A percentile compares a stretch with the other conserved stretches of the same genome.
phyloP scores from a whole-genome alignment of 108 stramenopile genomes.

The Pseudonitzschia delicatissima region DNA sequence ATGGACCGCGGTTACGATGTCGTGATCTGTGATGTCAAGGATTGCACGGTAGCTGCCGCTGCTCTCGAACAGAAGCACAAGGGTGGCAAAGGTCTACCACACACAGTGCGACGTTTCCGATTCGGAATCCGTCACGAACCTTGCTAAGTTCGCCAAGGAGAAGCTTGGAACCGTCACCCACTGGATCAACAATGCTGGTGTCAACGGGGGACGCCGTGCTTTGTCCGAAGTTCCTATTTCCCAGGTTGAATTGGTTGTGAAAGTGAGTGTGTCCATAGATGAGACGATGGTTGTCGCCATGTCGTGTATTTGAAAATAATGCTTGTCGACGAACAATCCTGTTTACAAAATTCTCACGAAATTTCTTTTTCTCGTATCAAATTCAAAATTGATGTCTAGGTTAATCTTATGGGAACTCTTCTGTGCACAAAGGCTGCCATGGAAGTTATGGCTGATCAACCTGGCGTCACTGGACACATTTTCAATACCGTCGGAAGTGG shows the following conservation, averaged over 20 bases:
- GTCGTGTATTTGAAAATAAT: too few species aligned
- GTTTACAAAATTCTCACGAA: too few species aligned
- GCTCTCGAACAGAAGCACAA: conserved; percentile 62
- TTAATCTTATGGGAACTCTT: conserved; percentile 81
- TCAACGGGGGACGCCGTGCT: conserved; percentile 86
- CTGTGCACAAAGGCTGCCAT: conserved; percentile 87
- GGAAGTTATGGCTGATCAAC: conserved; percentile 84
- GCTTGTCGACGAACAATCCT: too few species aligned
- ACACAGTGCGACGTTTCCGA: conserved; percentile 87
- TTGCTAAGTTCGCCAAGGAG: conserved; percentile 74
- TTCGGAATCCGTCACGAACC: conserved; percentile 46
- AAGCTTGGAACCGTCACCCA: conserved; percentile 84
- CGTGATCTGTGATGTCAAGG: conserved; percentile 88
- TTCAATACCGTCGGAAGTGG: conserved; percentile 91
- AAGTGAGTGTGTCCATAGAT: conserved; percentile 37
- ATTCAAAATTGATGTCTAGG: background rate
- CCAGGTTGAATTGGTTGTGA: conserved; percentile 82
- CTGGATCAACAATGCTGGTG: conserved; percentile 92
- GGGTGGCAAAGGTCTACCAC: conserved; percentile 67
- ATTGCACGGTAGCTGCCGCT: conserved; percentile 68
- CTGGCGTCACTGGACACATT: conserved; percentile 79
- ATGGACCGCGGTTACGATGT: conserved; percentile 86
- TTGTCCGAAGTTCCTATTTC: conserved; percentile 69
- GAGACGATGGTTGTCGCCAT: too few species aligned
- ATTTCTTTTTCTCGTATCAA: too few species aligned